Percentiles rank a stretch among this genome's conserved stretches.
Evolutionary conservation across 768 basidiomycete genomes (phyloP).

Genomic region (Mycena galopus): DNA sequence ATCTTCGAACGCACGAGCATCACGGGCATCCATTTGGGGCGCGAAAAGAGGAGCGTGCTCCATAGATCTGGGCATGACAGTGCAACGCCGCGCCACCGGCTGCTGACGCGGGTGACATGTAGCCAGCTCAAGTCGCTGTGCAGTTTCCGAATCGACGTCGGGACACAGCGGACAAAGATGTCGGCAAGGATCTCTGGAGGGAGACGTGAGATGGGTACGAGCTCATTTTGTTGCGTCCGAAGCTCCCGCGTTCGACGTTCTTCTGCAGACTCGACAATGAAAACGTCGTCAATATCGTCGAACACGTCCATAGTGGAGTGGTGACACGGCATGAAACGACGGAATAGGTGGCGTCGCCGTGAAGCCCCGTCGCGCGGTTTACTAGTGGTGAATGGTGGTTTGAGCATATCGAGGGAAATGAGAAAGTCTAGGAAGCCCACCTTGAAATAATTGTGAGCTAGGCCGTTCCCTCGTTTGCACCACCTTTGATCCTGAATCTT

Average conservation of each 20-base stretch:
- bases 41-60: constrained; percentile 32
- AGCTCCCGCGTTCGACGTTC: constrained; percentile 23
- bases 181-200: constrained; percentile 37
- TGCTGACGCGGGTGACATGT: constrained; percentile 26
- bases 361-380: not conserved
- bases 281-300: constrained; percentile 9
- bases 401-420: not conserved
- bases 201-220: constrained; percentile 27
- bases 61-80: constrained; percentile 35
- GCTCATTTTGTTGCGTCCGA: constrained; percentile 21
- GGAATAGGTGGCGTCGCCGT: not conserved
- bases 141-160: constrained; percentile 10
- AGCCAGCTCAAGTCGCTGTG: constrained; percentile 31
- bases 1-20: constrained; percentile 36
- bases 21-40: constrained; percentile 29
- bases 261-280: constrained; percentile 11
- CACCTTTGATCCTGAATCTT: not conserved
- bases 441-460: not conserved
- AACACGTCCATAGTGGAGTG: not conserved
- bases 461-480: not conserved
- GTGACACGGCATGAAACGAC: constrained; percentile 12
- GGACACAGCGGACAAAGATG: constrained; percentile 36
- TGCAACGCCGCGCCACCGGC: constrained; percentile 34
- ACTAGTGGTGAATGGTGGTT: not conserved
- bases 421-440: not conserved